Base-by-base conservation (phyloP, 2,329 filamentous ascomycete genomes). In the Stagonosporopsis chrysanthemi region DNA sequence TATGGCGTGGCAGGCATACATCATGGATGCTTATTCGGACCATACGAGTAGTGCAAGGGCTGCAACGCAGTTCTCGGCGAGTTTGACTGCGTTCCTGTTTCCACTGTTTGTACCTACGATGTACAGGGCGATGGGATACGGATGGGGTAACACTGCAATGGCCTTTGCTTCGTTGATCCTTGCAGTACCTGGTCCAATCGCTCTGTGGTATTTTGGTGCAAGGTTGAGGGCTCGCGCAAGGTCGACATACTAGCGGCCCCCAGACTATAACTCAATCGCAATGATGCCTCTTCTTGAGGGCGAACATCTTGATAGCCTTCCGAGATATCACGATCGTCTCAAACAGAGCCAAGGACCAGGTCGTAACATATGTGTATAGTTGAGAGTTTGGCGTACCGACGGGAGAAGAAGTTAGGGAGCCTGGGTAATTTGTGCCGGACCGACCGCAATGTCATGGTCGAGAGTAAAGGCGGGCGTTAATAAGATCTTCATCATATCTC, bases 1-100 rank as follows among this genome's bases (percentile, higher is more conserved):
- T 3, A 64, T 85, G 78, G 74, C 79, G 0, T 68, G 82, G 3
- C 80, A 82, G 43, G 84, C 84, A 11, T 90, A 90, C 61, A 78
- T 89, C 2, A 83, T 89, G 46, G 87, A 90, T 51, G 79, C 81
- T 2, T 88, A 82, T 65, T 41, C 51, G 1, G 78, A 80, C 0
- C 74, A 81, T 55, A 66, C 61, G 0, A 67, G 66, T 28, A 64
- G 56, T 23, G 67, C 65, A 1, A 36, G 56, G 52, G 65, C 68
- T 5, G 64, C 65, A 29, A 58, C 55, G 15, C 64, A 68, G 31
- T 63, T 72, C 38, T 38, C 63, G 14, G 47, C 54, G 3, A 70
- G 65, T 36, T n/a, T 70, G 43, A 54, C 56, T 8, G 66, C 68
- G 1, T 68, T 70, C 39, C 14, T 63, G 17, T 69, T 80, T 52